A percentile compares a stretch with the other conserved stretches of the same genome.
Conservation (phyloP, 306 rosid species). For the Ceratonia siliqua region DNA sequence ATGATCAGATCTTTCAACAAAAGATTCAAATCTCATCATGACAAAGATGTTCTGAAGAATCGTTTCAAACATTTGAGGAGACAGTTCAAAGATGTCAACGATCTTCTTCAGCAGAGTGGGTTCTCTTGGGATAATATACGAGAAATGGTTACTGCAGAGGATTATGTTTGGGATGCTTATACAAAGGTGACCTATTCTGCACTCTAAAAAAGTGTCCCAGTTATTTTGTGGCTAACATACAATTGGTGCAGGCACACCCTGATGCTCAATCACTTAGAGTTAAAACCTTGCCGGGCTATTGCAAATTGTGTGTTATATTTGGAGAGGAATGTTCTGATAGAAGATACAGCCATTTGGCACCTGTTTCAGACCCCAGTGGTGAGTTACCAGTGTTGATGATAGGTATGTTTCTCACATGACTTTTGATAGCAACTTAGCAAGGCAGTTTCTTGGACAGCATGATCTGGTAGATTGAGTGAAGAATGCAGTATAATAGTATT, state of each 20-base stretch:
- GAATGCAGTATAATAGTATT: background rate
- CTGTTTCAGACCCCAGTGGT: slow-evolving; percentile 37
- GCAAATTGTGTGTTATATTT: slow-evolving; percentile 63
- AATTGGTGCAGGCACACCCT: slow-evolving; percentile 63
- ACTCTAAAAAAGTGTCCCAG: slow-evolving; percentile 3
- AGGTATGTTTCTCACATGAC: slow-evolving; percentile 37
- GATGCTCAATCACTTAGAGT: slow-evolving; percentile 76
- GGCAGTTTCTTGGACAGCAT: background rate
- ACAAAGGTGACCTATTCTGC: slow-evolving; percentile 49
- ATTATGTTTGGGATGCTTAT: slow-evolving; percentile 68
- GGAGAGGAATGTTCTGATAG: slow-evolving; percentile 56
- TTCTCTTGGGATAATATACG: slow-evolving; percentile 74
- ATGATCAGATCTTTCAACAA: slow-evolving; percentile 60
- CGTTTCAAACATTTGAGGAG: slow-evolving; percentile 69
- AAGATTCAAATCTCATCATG: slow-evolving; percentile 62
- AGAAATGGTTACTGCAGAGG: slow-evolving; percentile 71
- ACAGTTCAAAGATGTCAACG: slow-evolving; percentile 64
- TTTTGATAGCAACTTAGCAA: background rate
- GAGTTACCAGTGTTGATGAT: slow-evolving; percentile 46
- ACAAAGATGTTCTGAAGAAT: slow-evolving; percentile 75
- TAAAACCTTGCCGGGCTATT: slow-evolving; percentile 71
- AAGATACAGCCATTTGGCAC: slow-evolving; percentile 62
- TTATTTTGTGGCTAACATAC: slow-evolving; percentile 37
- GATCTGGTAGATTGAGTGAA: background rate
- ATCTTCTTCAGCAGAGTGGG: slow-evolving; percentile 58